Evolutionary conservation across 2,329 filamentous ascomycete species (phyloP).

Genomic region (Arthrocladium fulminans): DNA sequence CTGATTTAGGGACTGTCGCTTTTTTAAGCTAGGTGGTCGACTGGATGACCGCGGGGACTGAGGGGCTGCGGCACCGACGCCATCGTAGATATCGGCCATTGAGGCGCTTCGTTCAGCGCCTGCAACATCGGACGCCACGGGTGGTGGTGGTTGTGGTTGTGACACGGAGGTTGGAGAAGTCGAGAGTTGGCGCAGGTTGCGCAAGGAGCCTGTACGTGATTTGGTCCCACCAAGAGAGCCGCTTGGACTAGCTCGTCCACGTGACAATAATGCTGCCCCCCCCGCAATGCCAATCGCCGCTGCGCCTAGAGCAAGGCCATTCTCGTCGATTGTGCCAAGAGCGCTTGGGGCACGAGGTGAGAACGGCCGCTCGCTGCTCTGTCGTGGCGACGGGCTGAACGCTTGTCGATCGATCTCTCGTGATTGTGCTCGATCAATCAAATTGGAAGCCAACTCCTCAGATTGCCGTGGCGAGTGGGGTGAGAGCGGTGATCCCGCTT

Average conservation of each 20-base stretch:
- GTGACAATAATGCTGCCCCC: conserved; percentile 22
- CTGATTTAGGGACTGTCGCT: conserved; percentile 93
- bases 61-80: conserved; percentile 70
- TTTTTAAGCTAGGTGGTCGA: conserved; percentile 88
- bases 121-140: conserved; percentile 34
- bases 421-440: conserved; percentile 14
- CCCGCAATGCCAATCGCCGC: conserved; percentile 13
- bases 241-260: conserved; percentile 16
- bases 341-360: conserved; percentile 31
- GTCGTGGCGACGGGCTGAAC: conserved; percentile 24
- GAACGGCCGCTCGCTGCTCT: conserved; percentile 18
- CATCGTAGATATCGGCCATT: conserved; percentile 92
- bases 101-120: conserved; percentile 48
- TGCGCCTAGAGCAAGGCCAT: conserved; percentile 11
- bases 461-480: conserved; percentile 3
- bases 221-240: conserved; percentile 32
- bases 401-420: conserved; percentile 28
- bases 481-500: conserved; percentile 3
- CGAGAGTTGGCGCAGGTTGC: conserved; percentile 30
- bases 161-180: conserved; percentile 15
- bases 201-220: conserved; percentile 32
- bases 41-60: conserved; percentile 83
- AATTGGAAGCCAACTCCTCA: conserved; percentile 17
- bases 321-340: conserved; percentile 32
- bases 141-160: conserved; percentile 11